Base-by-base conservation (phyloP, 495 filamentous ascomycete genomes). In the Thermothielavioides terrestris region DNA sequence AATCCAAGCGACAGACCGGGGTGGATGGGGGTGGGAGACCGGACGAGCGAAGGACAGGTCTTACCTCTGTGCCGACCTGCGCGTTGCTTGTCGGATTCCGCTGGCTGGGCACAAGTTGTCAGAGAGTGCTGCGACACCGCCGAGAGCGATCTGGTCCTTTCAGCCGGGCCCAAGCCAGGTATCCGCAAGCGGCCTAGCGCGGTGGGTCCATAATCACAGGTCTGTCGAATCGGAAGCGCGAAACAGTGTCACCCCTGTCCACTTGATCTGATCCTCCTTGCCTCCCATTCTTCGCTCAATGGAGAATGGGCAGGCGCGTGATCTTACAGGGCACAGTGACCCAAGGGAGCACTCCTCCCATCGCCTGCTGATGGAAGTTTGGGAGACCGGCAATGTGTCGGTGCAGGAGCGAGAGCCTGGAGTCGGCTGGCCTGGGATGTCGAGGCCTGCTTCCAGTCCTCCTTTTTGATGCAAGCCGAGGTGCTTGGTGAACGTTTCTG, bases 31-130 rank as follows among this genome's bases (percentile, higher is more conserved):
- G 55, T 59, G 61, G 57, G 54, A 60, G 54, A 56, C 52, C 53
- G 49, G 50, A 59, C 50, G 55, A 63, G 59, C 37, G 53, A 62
- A 62, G 52, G 52, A 56, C 61, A 60, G 61, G 61, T 67, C 64
- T 67, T 67, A 67, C 64, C 64, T 67, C 62, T 56, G 61, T 60
- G 54, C 59, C 61, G 54, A 59, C 54, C 53, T 56, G 61, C 52
- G 56, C 46, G 56, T 56, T 63, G 60, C 49, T 61, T 55, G 63
- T 59, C 58, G 49, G 60, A 59, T 61, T 65, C 55, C 59, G 59
- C 58, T 60, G 61, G 57, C 52, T 53, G 50, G n/a, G n/a, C n/a
- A n/a, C n/a, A n/a, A n/a, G 49, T 49, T 43, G 37, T 44, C n/a
- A n/a, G n/a, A n/a, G n/a, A n/a, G 43, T 47, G 14, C 47, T 54